Conservation (phyloP, 1,284 basidiomycete species). For the Tilletia caries region DNA sequence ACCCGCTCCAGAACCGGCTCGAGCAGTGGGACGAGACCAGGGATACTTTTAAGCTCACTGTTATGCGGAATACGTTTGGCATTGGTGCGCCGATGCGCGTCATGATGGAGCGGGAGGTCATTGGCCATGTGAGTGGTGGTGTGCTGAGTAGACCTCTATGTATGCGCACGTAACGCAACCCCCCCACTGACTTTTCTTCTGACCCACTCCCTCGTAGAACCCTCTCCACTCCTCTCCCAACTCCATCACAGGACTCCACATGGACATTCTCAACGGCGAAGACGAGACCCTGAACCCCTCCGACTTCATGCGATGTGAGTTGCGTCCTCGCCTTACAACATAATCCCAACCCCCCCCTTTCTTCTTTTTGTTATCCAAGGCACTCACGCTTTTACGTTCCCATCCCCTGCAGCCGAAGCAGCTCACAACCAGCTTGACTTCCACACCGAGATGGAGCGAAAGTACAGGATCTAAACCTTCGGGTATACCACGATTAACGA, state of each 20-base stretch:
- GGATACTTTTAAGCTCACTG: constrained; percentile 76
- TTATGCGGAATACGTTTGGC: constrained; percentile 81
- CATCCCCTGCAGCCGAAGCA: constrained; percentile 7
- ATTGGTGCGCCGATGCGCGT: constrained; percentile 80
- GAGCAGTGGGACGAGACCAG: constrained; percentile 80
- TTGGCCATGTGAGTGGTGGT: constrained; percentile 64
- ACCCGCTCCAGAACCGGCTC: constrained; percentile 48
- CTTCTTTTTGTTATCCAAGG: not conserved
- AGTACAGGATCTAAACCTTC: constrained; percentile 22
- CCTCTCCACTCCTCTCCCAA: constrained; percentile 28
- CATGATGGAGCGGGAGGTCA: constrained; percentile 90
- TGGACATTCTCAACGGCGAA: constrained; percentile 49
- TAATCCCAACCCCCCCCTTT: not conserved
- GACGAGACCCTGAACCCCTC: constrained; percentile 47
- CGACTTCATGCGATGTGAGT: constrained; percentile 49
- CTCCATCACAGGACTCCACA: constrained; percentile 41
- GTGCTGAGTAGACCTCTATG: no score
- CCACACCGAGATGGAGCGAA: constrained; percentile 35
- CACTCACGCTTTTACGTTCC: not conserved
- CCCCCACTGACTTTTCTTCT: no score
- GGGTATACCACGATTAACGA: no score
- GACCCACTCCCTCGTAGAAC: constrained; percentile 17
- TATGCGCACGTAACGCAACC: not conserved
- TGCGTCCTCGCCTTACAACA: no score
- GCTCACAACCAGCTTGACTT: constrained; percentile 23